Evolutionary conservation across 2,329 filamentous ascomycete genomes (phyloP).

Genomic region (Scopulariopsis brevicaulis): DNA sequence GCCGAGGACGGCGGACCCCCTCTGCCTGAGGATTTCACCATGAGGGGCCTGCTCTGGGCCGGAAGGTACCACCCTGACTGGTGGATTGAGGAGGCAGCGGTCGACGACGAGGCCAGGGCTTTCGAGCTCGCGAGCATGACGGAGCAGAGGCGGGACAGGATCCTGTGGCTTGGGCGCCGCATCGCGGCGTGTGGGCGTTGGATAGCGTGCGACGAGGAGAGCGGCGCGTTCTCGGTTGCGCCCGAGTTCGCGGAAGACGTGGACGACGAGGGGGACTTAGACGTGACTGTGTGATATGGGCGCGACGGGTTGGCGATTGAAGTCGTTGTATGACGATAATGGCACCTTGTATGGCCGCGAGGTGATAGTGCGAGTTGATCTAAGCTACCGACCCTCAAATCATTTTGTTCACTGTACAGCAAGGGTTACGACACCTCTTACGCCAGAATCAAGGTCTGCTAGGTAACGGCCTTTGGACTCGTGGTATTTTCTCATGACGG

Average conservation of each 20-base stretch:
- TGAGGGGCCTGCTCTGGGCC: constrained; percentile 52
- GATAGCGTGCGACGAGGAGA: constrained; percentile 28
- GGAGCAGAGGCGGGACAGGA: constrained; percentile 42
- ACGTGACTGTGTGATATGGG: no score
- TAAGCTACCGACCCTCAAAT: no score
- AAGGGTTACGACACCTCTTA: no score
- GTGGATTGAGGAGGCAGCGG: constrained; percentile 46
- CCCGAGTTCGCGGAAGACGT: background rate
- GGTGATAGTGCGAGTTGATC: no score
- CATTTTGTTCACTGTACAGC: no score
- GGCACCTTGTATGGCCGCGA: no score
- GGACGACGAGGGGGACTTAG: no score
- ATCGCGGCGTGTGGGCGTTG: constrained; percentile 27
- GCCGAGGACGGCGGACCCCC: constrained; percentile 24
- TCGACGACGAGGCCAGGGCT: constrained; percentile 57
- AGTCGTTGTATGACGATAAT: no score
- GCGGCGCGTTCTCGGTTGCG: constrained; percentile 26
- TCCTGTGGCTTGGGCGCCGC: constrained; percentile 43
- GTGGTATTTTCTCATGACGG: no score
- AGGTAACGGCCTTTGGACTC: no score
- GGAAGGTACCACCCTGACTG: constrained; percentile 44
- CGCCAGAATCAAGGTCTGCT: no score
- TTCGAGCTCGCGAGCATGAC: constrained; percentile 50
- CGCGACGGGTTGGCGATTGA: no score
- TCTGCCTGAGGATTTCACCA: constrained; percentile 57